Evolutionary conservation across 306 rosid species (phyloP).

Genomic region (Fagus sylvatica): DNA sequence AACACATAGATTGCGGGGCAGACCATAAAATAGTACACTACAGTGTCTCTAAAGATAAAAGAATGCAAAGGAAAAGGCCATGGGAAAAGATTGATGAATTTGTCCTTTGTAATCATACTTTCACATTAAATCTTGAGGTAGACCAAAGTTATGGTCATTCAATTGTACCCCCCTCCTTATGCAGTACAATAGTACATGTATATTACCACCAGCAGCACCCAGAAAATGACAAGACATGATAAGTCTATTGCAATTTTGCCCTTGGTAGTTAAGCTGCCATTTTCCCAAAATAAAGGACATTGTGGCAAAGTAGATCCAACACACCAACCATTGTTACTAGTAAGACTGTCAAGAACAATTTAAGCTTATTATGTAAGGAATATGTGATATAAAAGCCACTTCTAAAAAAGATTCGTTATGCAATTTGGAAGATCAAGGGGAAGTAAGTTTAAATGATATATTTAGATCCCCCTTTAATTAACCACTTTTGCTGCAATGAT

Average conservation of each 20-base stretch:
- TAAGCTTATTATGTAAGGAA: neutral
- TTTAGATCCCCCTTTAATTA: neutral
- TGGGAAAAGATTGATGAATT: too few relatives aligned
- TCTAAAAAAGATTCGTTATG: neutral
- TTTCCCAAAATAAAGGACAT: conserved; percentile 86
- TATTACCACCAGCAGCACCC: conserved; percentile 49
- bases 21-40: too few relatives aligned
- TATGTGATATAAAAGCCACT: neutral
- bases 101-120: too few relatives aligned
- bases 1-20: too few relatives aligned
- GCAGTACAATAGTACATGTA: conserved; percentile 44
- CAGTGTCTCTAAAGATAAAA: too few relatives aligned
- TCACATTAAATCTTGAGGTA: too few relatives aligned
- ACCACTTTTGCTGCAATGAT: conserved; percentile 4
- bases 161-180: conserved; percentile 60
- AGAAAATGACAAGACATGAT: conserved; percentile 57
- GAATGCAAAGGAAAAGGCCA: too few relatives aligned
- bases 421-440: neutral
- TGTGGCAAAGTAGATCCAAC: conserved; percentile 74
- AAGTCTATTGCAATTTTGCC: conserved; percentile 82
- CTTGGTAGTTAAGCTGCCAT: conserved; percentile 63
- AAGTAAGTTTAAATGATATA: too few relatives aligned
- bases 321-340: conserved; percentile 77
- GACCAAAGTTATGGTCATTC: conserved; percentile 75
- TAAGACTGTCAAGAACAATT: conserved; percentile 55